Conservation (phyloP, 2,329 filamentous ascomycete genomes). For the Chrysosporium keratinophilum region DNA sequence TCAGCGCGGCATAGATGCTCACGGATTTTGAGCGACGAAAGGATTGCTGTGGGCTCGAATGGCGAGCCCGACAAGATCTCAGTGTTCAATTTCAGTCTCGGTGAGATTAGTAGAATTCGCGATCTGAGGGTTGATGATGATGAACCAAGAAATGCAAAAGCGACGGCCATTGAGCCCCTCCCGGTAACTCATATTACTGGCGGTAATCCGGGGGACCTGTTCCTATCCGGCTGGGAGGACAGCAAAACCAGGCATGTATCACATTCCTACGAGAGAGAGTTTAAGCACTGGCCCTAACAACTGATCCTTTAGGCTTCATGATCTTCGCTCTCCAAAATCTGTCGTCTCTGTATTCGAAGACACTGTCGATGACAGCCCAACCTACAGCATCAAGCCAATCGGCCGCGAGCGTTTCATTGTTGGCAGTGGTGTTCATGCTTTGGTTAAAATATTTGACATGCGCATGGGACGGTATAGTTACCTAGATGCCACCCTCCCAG, state of each 20-base stretch:
- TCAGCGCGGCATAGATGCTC: slow-evolving; percentile 39
- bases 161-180: slow-evolving; percentile 32
- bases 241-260: slow-evolving; percentile 37
- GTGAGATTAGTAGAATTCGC: slow-evolving; percentile 32
- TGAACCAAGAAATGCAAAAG: slow-evolving; percentile 20
- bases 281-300: neutral
- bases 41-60: slow-evolving; percentile 43
- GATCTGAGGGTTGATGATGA: slow-evolving; percentile 27
- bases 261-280: neutral
- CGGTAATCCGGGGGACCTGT: slow-evolving; percentile 39
- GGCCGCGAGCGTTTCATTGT: slow-evolving; percentile 48
- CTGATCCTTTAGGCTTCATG: slow-evolving; percentile 45
- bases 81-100: slow-evolving; percentile 43
- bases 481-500: neutral
- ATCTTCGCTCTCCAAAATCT: slow-evolving; percentile 44
- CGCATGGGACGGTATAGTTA: slow-evolving; percentile 32
- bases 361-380: slow-evolving; percentile 46
- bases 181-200: slow-evolving; percentile 18
- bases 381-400: slow-evolving; percentile 49
- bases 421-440: slow-evolving; percentile 47
- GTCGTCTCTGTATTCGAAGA: slow-evolving; percentile 45
- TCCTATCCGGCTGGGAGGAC: slow-evolving; percentile 52
- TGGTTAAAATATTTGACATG: slow-evolving; percentile 54
- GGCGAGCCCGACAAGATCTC: slow-evolving; percentile 36
- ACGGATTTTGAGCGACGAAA: slow-evolving; percentile 42